Evolutionary conservation across 306 rosid species (phyloP), one percentile per base, ranked within the genome.

Genomic region (Sicyos edulis): DNA sequence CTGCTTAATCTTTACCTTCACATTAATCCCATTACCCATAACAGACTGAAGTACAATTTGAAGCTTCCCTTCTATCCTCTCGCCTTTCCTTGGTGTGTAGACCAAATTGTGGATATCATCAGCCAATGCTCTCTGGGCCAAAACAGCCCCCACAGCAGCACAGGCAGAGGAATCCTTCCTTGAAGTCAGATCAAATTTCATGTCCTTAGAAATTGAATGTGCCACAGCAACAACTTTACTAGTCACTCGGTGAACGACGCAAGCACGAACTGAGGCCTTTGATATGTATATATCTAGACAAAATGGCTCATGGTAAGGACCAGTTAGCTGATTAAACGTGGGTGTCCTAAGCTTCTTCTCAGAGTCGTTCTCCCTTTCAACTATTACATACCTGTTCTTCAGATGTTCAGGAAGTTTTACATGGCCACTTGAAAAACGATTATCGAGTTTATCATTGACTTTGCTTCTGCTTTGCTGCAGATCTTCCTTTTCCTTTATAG

Each of bases 141-240:
- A 78, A 80, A 87, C 85, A 55, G 83, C 79, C 54, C 98, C 96
- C 29, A 90, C 96, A 40, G 96, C 96, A 66, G 84, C 86, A 87
- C 96, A 92, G 54, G 98, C 86, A 73, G 81, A 79, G 21, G 80
- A 78, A 34, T 84, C 88, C 80, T 82, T 88, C 65, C 93, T 87
- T 37, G 98, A 92, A 75, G 78, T 70, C 42, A 90, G 77, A 67
- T 90, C 93, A 64, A 85, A 92, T 77, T 90, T 88, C 83, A 91
- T 78, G 69, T 90, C 97, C 79, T 87, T 88, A 6, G 97, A 88
- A 65, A 91, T 91, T 53, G 92, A 91, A 84, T 91, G 96, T 56
- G 97, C 92, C 80, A 88, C 97, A 34, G 79, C 87, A 70, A 86
- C 96, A 17, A 91, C 99, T 83, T 85, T 88, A 81, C 96, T 93